Evolutionary conservation across 441 rosid genomes (phyloP), one percentile per base, ranked within the genome.

Genomic region (Jatropha podagrica): DNA sequence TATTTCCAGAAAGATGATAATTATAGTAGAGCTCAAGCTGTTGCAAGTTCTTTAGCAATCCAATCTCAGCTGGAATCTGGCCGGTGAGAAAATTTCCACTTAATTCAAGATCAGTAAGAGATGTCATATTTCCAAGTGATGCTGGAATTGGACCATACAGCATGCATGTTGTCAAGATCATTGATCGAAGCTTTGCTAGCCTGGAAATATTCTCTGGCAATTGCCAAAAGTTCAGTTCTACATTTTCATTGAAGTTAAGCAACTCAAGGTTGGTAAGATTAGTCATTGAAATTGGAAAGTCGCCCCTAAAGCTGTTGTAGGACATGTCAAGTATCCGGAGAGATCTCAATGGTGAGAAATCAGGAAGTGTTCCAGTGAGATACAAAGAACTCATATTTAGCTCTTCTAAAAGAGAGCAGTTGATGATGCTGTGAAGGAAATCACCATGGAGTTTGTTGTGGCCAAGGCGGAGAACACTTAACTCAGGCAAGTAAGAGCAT

Each of bases 11-110:
- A 74, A 95, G 86, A 65, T 86, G 82, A 73, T 84, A 83, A 65
- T 95, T 95, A 74, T 95, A 95, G 86, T 95, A 95, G 32, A 95
- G 90, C 86, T 93, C 97, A 76, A 95, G 98, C 81, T 68, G 86
- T 76, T 75, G 83, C 80, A 95, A 74, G 92, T 93, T 91, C 80
- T 83, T 88, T 74, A 95, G 88, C 78, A 81, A 78, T 51, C 99
- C 98, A 9, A 95, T 77, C 86, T 91, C 92, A 65, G 54, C 76
- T 9, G 98, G 99, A 81, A 93, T 89, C 72, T 77, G 84, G 51
- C 97, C 95, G 6, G 72, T 61, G 52, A 95, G 87, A 76, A 80
- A 89, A 81, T 95, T 95, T 6, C 98, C 99, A 71, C 87, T 83
- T 73, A 95, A 82, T 72, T 95, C 97, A 48, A 95, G 96, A 85